These are phyloP conservation scores for Kondoa subrosea DNA, from an alignment of 768 basidiomycete species.

Conservation along the genomic window DNA sequence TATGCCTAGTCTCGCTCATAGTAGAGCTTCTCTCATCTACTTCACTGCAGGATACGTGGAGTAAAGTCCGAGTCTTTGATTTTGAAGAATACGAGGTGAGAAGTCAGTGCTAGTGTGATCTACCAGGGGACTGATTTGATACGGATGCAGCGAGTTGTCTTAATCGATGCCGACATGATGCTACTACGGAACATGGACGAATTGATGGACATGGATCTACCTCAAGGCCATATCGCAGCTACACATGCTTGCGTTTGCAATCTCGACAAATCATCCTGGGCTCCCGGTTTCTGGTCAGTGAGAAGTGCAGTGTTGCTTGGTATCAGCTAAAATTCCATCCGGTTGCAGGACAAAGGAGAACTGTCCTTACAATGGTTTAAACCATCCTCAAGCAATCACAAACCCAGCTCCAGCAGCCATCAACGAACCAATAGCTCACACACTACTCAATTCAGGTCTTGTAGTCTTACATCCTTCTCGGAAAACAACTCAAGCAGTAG, in stretches of 20 bases:
- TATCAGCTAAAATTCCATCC: not conserved
- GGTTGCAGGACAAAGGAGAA: not conserved
- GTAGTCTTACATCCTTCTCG: constrained; percentile 21
- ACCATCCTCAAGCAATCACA: constrained; percentile 30
- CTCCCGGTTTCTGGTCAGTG: constrained; percentile 44
- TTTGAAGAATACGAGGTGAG: constrained; percentile 32
- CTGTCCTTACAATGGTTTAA: constrained; percentile 34
- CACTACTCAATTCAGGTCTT: constrained; percentile 15
- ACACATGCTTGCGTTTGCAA: constrained; percentile 88
- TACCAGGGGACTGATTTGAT: no score
- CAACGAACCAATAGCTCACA: constrained; percentile 8
- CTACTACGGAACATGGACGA: constrained; percentile 69
- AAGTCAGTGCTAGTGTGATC: no score
- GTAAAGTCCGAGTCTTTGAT: constrained; percentile 39
- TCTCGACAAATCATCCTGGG: constrained; percentile 34
- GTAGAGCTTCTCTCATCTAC: no score
- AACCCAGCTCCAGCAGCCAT: constrained; percentile 6
- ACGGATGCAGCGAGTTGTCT: constrained; percentile 41
- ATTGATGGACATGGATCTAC: constrained; percentile 38
- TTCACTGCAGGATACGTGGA: constrained; percentile 46
- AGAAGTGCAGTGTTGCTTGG: not conserved
- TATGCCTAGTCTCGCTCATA: no score
- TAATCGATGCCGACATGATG: constrained; percentile 84
- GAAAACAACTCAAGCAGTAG: constrained; percentile 41
- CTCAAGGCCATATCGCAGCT: constrained; percentile 64